phyloP scores from a whole-genome alignment of 1,284 basidiomycete species.

The Rhodotorula glutinis region DNA sequence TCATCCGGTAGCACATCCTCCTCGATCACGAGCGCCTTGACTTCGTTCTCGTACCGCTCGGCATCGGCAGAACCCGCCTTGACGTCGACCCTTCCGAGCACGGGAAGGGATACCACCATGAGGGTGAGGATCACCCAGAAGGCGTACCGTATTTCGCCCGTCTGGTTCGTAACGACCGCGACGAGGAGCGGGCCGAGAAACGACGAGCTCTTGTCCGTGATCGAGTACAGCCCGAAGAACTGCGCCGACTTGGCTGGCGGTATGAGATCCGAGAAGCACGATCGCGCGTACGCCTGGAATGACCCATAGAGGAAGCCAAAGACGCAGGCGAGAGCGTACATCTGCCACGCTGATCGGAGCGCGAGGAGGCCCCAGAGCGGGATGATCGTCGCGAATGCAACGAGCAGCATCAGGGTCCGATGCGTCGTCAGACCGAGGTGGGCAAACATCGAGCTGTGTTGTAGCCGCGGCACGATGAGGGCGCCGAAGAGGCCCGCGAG shows the following conservation, averaged over 20 bases:
- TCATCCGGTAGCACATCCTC: background rate
- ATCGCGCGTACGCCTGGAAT: constrained; percentile 74
- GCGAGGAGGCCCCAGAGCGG: constrained; percentile 76
- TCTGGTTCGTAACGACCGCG: constrained; percentile 75
- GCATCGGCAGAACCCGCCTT: constrained; percentile 66
- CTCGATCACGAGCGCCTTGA: background rate
- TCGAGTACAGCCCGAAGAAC: constrained; percentile 71
- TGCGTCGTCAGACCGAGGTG: constrained; percentile 58
- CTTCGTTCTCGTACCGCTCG: constrained; percentile 42
- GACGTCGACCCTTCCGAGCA: constrained; percentile 62
- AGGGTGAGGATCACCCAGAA: constrained; percentile 81
- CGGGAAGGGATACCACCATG: constrained; percentile 73
- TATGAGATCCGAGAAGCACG: constrained; percentile 71
- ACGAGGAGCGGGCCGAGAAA: constrained; percentile 81
- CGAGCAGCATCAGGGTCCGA: constrained; percentile 63
- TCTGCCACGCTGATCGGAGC: constrained; percentile 71
- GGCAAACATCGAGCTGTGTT: constrained; percentile 51
- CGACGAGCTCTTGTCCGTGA: constrained; percentile 84
- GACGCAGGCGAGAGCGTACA: constrained; percentile 75
- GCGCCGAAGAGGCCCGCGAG: constrained; percentile 69
- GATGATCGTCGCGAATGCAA: constrained; percentile 64
- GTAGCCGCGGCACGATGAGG: constrained; percentile 65
- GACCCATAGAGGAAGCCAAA: constrained; percentile 77
- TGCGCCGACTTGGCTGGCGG: constrained; percentile 73
- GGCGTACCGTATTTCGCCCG: constrained; percentile 77